Base-by-base conservation (phyloP, 2,329 filamentous ascomycete species). In the Achaetomium macrosporum region DNA sequence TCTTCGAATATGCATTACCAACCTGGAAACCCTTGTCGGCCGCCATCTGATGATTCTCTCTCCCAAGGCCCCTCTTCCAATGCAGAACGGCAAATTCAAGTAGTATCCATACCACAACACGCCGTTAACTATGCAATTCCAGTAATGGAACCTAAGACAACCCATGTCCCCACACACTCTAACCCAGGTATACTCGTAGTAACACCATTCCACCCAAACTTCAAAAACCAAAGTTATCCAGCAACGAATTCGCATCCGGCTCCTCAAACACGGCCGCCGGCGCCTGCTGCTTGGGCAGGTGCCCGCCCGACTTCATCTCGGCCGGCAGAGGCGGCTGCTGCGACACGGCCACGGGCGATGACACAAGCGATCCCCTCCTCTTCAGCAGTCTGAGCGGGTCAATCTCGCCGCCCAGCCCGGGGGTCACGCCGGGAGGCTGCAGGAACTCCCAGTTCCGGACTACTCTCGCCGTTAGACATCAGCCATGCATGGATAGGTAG, bases 221-320 rank as follows among this genome's bases (percentile, higher is more conserved):
- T 62, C 62, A 97, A 66, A 97, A 93, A 1, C 92, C 92, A 77
- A 97, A 97, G 67, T 82, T 91, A 74, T 97, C 92, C 62, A 97
- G 75, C 65, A 99, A 71, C 54, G 89, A 92, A 66, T 82, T 89
- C 29, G 88, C 80, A 71, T 95, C 90, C n/a, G 93, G 93, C 69
- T 99, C 93, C 62, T 95, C 79, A 67, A 97, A 97, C 57, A 85
- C 83, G 17, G 86, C 90, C 1, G 90, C 83, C 15, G 84, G 77
- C 13, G 80, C 76, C 63, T 85, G 79, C 56, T 67, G 52, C 65
- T 69, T 54, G 6, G 39, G 42, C 40, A 45, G 11, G 17, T 52
- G 59, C 33, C 64, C 75, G 59, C 65, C 73, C 43, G 65, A 71
- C 64, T 67, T 74, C 64, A 71, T 69, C 31, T 75, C 72, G 4